These are phyloP conservation scores for Medicago lupulina DNA, from an alignment of 306 rosid species.

Conservation along the genomic window DNA sequence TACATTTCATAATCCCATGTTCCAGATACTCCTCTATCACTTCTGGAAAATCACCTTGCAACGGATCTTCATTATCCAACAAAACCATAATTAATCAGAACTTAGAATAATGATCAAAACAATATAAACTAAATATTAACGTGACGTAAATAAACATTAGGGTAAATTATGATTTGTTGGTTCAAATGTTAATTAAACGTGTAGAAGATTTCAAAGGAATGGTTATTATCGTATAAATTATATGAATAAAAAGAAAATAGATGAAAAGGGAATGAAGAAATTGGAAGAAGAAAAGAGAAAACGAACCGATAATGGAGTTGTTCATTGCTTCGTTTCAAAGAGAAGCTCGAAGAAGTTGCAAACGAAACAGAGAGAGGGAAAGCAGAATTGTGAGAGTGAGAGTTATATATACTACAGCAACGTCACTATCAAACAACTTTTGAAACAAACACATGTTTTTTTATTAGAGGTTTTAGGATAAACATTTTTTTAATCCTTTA, in stretches of 20 bases:
- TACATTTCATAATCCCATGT: conserved; percentile 89
- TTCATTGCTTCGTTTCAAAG: background rate
- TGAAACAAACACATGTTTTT: no score
- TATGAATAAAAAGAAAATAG: background rate
- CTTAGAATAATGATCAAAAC: background rate
- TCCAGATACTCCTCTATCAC: conserved; percentile 97
- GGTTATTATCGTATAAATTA: background rate
- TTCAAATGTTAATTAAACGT: no score
- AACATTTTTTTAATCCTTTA: no score
- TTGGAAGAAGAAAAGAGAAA: background rate
- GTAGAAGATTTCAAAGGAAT: background rate
- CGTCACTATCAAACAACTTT: no score
- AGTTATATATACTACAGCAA: no score
- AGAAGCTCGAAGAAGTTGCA: background rate
- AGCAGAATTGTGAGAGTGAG: background rate
- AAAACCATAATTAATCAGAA: conserved; percentile 7
- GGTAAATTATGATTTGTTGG: background rate
- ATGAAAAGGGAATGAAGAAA: background rate
- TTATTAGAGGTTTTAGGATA: no score
- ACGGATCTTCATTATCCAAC: conserved; percentile 60
- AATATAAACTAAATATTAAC: background rate
- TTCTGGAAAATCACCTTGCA: conserved; percentile 97
- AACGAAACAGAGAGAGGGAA: background rate
- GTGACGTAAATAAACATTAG: background rate
- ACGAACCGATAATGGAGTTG: conserved; percentile 13